Conservation (phyloP, 73 alveolate species). For the Blepharisma japonicum region DNA sequence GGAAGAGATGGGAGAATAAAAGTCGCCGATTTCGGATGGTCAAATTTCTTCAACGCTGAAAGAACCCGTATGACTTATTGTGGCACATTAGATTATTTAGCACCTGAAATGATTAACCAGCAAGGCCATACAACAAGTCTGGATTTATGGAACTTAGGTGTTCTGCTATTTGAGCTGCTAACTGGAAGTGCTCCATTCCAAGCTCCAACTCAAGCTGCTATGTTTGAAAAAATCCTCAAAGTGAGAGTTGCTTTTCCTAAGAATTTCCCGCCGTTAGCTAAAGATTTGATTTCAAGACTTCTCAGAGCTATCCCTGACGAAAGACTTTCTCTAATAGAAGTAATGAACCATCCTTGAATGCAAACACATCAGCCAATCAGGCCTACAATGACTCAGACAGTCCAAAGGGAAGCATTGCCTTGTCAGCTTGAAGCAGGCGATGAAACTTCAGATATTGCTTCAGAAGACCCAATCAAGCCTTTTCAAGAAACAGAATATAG, state of each 20-base stretch:
- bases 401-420: not conserved
- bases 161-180: conserved; percentile 69
- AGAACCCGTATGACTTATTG: conserved; percentile 65
- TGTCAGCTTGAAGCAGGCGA: not conserved
- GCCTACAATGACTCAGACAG: conserved; percentile 37
- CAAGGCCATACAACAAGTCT: conserved; percentile 72
- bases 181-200: conserved; percentile 79
- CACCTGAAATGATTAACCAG: conserved; percentile 81
- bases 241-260: conserved; percentile 77
- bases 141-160: conserved; percentile 86
- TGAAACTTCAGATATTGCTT: not conserved
- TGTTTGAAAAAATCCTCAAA: conserved; percentile 70
- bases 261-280: conserved; percentile 80
- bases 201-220: conserved; percentile 62
- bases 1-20: conserved; percentile 59
- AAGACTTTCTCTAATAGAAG: conserved; percentile 67
- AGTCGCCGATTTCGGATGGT: conserved; percentile 88
- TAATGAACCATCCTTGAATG: conserved; percentile 79
- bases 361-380: conserved; percentile 77
- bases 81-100: conserved; percentile 79
- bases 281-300: conserved; percentile 71
- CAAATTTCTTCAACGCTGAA: conserved; percentile 53
- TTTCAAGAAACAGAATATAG: not conserved
- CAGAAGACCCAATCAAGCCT: not conserved
- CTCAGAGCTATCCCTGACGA: conserved; percentile 74